Evolutionary conservation across 371 early-diverging fungal species (phyloP).

Genomic region (Circinella umbellata): DNA sequence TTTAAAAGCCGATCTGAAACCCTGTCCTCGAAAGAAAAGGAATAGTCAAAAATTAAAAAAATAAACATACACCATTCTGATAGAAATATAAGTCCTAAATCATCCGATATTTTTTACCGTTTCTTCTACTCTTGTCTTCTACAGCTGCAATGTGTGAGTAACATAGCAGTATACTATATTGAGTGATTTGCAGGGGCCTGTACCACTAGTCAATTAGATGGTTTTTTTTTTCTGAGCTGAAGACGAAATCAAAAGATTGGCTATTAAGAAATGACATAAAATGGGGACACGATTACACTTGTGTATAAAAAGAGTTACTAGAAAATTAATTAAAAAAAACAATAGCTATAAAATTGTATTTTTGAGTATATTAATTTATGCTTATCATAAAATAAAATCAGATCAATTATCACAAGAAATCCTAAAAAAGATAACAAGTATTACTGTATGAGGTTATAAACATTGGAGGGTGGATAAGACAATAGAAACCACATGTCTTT

Average conservation of each 20-base stretch:
- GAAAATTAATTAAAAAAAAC: not conserved
- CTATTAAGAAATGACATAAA: not conserved
- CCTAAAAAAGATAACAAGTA: conserved; percentile 9
- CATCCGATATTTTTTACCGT: not conserved
- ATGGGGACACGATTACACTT: too few relatives aligned
- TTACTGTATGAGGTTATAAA: not conserved
- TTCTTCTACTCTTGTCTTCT: not conserved
- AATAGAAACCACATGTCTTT: not conserved
- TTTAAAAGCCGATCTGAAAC: not conserved
- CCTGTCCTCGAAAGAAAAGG: too few relatives aligned
- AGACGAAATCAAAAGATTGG: not conserved
- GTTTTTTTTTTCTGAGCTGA: not conserved
- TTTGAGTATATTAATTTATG: not conserved
- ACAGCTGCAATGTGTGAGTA: not conserved
- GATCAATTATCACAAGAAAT: not conserved
- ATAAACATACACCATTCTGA: not conserved
- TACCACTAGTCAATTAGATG: not conserved
- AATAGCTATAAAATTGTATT: not conserved
- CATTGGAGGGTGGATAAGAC: conserved; percentile 7
- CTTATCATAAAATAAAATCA: not conserved
- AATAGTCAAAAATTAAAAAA: too few relatives aligned
- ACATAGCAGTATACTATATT: not conserved
- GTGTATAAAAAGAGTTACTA: not conserved
- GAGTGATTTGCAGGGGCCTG: conserved; percentile 10
- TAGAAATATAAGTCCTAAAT: not conserved